These are phyloP conservation scores for Prillingera fragicola DNA, from an alignment of 1,284 basidiomycete genomes.

Conservation along the genomic window DNA sequence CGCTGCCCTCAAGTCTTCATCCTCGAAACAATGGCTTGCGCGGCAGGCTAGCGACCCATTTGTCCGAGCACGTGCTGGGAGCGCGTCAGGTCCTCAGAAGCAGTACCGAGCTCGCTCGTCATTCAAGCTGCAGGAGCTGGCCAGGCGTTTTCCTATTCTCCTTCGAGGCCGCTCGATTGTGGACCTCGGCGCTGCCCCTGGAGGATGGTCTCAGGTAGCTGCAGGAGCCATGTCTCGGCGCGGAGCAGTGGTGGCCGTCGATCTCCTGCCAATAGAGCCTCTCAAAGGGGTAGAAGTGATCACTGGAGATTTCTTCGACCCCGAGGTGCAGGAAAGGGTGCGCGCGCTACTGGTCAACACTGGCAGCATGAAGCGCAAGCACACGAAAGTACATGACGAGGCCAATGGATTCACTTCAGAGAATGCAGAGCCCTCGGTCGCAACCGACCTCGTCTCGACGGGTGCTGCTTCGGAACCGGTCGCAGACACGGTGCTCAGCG, in stretches of 20 bases:
- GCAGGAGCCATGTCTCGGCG: conserved; percentile 22
- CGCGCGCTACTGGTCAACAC: background rate
- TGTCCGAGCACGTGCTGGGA: conserved; percentile 26
- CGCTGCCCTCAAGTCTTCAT: conserved; percentile 23
- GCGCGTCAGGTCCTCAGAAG: conserved; percentile 17
- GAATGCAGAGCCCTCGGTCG: background rate
- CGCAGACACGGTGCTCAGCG: conserved; percentile 47
- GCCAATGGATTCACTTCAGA: background rate
- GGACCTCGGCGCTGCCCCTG: conserved; percentile 80
- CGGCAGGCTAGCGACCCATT: conserved; percentile 43
- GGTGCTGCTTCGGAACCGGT: background rate
- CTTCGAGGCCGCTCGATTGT: conserved; percentile 58
- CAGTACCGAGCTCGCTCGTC: conserved; percentile 70
- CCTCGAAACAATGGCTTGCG: conserved; percentile 45
- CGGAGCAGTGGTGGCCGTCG: conserved; percentile 63
- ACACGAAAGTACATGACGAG: background rate
- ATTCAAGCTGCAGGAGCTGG: conserved; percentile 61
- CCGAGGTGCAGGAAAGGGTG: conserved; percentile 54
- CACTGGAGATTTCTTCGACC: conserved; percentile 68
- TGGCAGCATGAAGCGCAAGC: background rate
- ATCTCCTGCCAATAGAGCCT: conserved; percentile 62
- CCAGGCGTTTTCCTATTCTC: conserved; percentile 48
- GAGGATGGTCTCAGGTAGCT: conserved; percentile 81
- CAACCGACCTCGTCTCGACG: background rate
- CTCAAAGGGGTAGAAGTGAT: conserved; percentile 64